Evolutionary conservation across 2,329 filamentous ascomycete species (phyloP).

Genomic region (Diaporthe citriasiana): DNA sequence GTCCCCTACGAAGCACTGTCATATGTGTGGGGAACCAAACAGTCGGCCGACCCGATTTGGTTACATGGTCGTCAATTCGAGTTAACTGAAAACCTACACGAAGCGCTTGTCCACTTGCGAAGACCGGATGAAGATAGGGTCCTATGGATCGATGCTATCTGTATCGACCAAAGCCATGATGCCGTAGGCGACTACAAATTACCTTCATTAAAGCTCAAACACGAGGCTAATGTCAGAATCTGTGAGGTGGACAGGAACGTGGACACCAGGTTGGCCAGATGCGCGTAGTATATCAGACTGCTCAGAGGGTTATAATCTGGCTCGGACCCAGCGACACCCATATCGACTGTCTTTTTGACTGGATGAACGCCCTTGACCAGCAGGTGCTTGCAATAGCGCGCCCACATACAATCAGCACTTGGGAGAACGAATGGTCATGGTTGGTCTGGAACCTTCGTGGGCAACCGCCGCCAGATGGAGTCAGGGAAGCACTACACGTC

Average conservation of each 20-base stretch:
- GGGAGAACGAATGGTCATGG: neutral
- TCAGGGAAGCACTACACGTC: neutral
- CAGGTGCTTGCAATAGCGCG: neutral
- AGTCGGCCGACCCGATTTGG: neutral
- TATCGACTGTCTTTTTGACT: neutral
- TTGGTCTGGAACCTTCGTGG: too few species aligned
- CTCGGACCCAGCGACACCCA: neutral
- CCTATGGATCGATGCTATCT: neutral
- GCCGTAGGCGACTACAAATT: neutral
- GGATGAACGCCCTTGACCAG: neutral
- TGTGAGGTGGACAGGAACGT: neutral
- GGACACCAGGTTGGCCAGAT: constrained; percentile 12
- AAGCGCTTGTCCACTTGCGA: neutral
- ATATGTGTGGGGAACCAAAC: neutral
- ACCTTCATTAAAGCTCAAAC: too few species aligned
- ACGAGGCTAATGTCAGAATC: neutral
- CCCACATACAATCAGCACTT: neutral
- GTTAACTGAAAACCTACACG: neutral
- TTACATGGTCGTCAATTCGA: neutral
- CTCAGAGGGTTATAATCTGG: neutral
- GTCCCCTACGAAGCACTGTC: constrained; percentile 4
- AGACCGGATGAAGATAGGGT: neutral
- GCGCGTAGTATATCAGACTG: neutral
- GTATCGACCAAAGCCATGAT: neutral
- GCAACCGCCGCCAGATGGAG: rapidly evolving